Percentiles rank a stretch among this genome's conserved stretches.
phyloP scores from a whole-genome alignment of 2,329 filamentous ascomycete species.

The Penicillium glabrum region DNA sequence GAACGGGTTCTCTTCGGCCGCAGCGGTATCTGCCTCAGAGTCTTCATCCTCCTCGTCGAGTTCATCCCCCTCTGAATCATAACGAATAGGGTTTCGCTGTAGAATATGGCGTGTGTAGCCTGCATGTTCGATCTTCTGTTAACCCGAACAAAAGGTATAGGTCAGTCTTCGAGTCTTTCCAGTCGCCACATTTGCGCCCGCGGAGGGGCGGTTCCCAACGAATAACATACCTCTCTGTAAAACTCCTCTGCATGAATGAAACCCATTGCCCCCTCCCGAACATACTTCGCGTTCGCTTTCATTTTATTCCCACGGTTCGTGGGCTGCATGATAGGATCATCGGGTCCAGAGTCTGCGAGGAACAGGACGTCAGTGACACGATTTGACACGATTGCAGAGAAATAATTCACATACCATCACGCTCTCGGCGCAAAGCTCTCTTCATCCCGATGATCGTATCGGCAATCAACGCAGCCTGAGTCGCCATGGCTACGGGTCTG shows the following conservation, averaged over 20 bases:
- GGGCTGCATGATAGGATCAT: constrained; percentile 54
- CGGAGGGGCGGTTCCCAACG: neutral
- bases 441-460: constrained; percentile 59
- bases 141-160: neutral
- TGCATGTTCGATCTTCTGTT: constrained; percentile 60
- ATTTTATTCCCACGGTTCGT: constrained; percentile 64
- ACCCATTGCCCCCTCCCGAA: constrained; percentile 57
- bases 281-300: constrained; percentile 56
- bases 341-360: constrained; percentile 41
- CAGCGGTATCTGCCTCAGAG: constrained; percentile 57
- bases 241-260: constrained; percentile 51
- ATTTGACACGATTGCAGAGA: neutral
- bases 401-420: constrained; percentile 39
- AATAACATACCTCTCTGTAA: constrained; percentile 55
- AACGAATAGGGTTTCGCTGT: constrained; percentile 58
- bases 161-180: constrained; percentile 10
- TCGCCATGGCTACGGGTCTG: constrained; percentile 37
- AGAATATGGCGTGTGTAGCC: constrained; percentile 62
- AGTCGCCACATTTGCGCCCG: constrained; percentile 2
- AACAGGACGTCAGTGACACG: constrained; percentile 12
- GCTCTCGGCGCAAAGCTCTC: constrained; percentile 49
- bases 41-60: constrained; percentile 59
- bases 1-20: constrained; percentile 63
- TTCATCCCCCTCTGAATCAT: constrained; percentile 65
- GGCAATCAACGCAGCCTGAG: constrained; percentile 47